Evolutionary conservation across 495 filamentous ascomycete species (phyloP).

Genomic region (Pseudoneurospora amorphoporcata): DNA sequence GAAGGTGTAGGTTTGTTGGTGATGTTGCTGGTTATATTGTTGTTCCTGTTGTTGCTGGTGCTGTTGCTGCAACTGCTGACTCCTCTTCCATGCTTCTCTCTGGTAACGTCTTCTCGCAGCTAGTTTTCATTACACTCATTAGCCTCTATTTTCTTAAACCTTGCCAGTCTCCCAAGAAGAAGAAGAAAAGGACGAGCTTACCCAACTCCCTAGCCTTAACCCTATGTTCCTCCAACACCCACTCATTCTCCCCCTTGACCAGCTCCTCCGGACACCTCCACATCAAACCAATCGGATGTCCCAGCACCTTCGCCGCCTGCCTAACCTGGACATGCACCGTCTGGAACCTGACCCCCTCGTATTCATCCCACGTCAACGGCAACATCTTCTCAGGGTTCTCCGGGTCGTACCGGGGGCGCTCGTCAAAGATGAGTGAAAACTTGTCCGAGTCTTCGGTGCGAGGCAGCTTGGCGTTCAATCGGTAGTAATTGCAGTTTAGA

Average conservation of each 20-base stretch:
- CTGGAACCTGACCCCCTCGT: neutral
- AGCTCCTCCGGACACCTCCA: conserved; percentile 32
- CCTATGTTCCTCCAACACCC: conserved; percentile 23
- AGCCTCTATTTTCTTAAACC: neutral
- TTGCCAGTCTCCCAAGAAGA: neutral
- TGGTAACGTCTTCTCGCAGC: neutral
- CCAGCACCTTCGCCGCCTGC: neutral
- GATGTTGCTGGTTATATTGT: neutral
- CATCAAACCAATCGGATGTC: conserved; percentile 8
- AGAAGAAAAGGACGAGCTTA: conserved; percentile 15
- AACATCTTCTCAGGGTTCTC: neutral
- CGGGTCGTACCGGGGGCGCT: neutral
- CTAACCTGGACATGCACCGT: neutral
- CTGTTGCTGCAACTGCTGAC: neutral
- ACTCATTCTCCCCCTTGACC: conserved; percentile 21
- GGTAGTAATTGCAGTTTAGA: conserved; percentile 30
- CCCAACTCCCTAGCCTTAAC: conserved; percentile 19
- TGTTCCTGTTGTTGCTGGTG: neutral
- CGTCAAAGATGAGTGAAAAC: neutral
- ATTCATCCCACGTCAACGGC: neutral
- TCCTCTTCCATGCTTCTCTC: neutral
- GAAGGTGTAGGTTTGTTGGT: neutral
- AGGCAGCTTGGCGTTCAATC: conserved; percentile 23
- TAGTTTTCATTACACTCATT: neutral
- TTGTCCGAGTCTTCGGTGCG: neutral